These are phyloP conservation scores for Carex kokanica DNA, from an alignment of 176 grass and related monocot species.

Conservation along the genomic window DNA sequence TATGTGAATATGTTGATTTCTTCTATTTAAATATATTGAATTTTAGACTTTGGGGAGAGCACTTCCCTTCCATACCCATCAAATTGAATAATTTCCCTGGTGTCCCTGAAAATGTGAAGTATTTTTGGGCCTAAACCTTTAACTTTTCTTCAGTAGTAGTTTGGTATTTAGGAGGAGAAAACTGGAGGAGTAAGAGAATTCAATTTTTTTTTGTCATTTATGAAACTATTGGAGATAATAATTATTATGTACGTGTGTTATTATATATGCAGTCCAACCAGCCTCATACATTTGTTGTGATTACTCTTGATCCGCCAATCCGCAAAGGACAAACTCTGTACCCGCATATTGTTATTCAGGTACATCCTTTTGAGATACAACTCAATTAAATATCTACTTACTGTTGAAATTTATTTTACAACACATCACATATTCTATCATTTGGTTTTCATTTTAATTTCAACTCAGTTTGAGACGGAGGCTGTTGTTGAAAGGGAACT, in stretches of 20 bases:
- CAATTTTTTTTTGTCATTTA: not conserved
- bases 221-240: conserved; percentile 23
- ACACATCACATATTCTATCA: conserved; percentile 15
- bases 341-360: conserved; percentile 99
- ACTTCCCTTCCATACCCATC: not conserved
- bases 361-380: conserved; percentile 19
- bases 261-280: conserved; percentile 67
- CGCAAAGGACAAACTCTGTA: conserved; percentile 94
- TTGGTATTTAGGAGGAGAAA: not conserved
- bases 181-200: not conserved
- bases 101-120: not conserved
- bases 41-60: not conserved
- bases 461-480: conserved; percentile 75
- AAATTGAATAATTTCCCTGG: not conserved
- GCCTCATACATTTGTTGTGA: conserved; percentile 92
- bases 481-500: conserved; percentile 55
- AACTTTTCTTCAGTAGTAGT: not conserved
- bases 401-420: conserved; percentile 22
- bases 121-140: not conserved
- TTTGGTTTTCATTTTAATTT: conserved; percentile 33
- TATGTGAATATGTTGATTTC: not conserved
- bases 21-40: not conserved
- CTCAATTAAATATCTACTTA: conserved; percentile 11
- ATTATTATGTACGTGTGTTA: conserved; percentile 26
- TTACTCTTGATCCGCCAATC: conserved; percentile 94